Base-by-base conservation (phyloP, 2,329 filamentous ascomycete genomes). In the Aspergillus ustus region DNA sequence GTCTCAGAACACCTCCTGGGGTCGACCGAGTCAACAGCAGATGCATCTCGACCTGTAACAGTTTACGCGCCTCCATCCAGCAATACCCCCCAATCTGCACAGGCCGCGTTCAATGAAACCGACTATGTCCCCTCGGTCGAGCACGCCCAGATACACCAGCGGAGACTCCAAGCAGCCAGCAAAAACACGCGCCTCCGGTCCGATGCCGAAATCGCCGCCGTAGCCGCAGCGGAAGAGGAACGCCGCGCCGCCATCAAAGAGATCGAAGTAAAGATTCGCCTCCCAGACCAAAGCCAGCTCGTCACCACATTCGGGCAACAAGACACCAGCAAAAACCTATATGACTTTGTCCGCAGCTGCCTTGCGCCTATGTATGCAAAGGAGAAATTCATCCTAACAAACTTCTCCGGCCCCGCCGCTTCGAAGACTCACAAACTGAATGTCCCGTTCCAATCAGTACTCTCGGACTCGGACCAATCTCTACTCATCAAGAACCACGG, bases 241-340 rank as follows among this genome's bases (percentile, higher is more conserved):
- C 89, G 83, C 65, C 80, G 93, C 1, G 84, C 88, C 5, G 83
- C 85, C 5, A 83, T 93, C 63, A 87, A 85, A 54, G 85, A 86
- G 34, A 85, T 96, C 34, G 84, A 87, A 29, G 83, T 98, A 65
- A 92, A 91, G 66, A 85, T 97, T 52, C 90, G 93, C 28, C 93
- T 97, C 69, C 94, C 94, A 0, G 93, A 98, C 73, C 91, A 93
- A 68, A 91, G 88, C 60, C 88, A 89, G 57, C 87, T 93, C 34
- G 87, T 92, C 55, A 89, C 89, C 78, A 84, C 83, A n/a, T 87
- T 96, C 67, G 84, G 83, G 1, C 86, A 87, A 20, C 75, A 81
- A 1, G 89, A 93, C 57, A 92, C 91, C 0, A 90, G 89, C 1
- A 82, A 84, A 3, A 84, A 86, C 54, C 81, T 99, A 1, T 92